Evolutionary conservation across 2,329 filamentous ascomycete genomes (phyloP), one percentile per base, ranked within the genome.

Genomic region (Plenodomus lindquistii): DNA sequence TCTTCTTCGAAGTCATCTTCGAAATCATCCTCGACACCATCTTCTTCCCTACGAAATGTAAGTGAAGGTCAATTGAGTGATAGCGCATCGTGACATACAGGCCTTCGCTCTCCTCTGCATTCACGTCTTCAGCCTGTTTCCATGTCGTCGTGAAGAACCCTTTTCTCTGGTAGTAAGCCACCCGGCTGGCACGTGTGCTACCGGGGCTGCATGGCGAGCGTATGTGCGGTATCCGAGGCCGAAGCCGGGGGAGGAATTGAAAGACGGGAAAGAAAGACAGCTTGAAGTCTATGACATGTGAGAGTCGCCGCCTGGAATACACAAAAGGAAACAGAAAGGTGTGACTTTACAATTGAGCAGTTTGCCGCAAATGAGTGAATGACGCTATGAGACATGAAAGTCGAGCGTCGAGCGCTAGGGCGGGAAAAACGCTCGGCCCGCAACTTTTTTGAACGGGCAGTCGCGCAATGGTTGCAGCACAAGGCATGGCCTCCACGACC

Each of bases 131-230:
- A 16, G 49, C 50, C 22, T 55, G 52, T 19, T 55, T 58, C 63
- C 64, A 63, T 51, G 59, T 60, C 40, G 48, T 54, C 53, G 52
- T 52, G 18, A 49, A 46, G 41, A n/a, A n/a, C n/a, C 48, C 37
- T 37, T 58, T 59, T 36, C 57, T 63, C 34, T 62, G 62, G 39
- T 50, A 55, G 42, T 53, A 67, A 71, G 75, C 76, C 74, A 65
- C 75, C 73, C 76, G 73, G 75, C 75, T 71, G 42, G 65, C 52
- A 38, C 51, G 40, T 50, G 62, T 69, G 73, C 67, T 77, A 79
- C 73, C 75, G 65, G 46, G 35, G 52, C 52, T 65, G 66, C 76
- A 78, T 78, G 40, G 50, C 55, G 50, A 48, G 46, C 48, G 57
- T 48, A 60, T 65, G 68, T 72, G 64, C 48, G 63, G 67, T 76